phyloP scores from a whole-genome alignment of 2,329 filamentous ascomycete species.

The Penicillium sp. region DNA sequence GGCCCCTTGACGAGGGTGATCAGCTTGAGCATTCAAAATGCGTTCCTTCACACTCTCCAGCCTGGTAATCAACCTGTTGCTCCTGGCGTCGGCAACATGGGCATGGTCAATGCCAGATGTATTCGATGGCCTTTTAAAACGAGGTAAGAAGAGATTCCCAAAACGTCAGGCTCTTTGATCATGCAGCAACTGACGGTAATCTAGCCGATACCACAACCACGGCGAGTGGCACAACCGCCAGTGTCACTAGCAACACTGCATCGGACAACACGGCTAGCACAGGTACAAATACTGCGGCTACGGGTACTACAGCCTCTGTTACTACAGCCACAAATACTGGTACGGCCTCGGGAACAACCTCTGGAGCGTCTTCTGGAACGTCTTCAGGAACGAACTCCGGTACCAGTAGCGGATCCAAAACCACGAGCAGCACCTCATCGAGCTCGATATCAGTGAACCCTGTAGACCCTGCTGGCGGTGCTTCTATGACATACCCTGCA shows the following conservation, averaged over 20 bases:
- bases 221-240: slow-evolving; percentile 1
- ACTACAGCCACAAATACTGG: not conserved
- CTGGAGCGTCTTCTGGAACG: not conserved
- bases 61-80: slow-evolving; percentile 30
- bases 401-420: not conserved
- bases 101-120: slow-evolving; percentile 25
- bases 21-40: slow-evolving; percentile 22
- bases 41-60: slow-evolving; percentile 27
- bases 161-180: slow-evolving; percentile 17
- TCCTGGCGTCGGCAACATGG: slow-evolving; percentile 31
- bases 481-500: slow-evolving; percentile 59
- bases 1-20: slow-evolving; percentile 10
- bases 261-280: slow-evolving; percentile 6
- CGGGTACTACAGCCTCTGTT: not conserved
- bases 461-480: slow-evolving; percentile 54
- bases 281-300: slow-evolving; percentile 16
- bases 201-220: slow-evolving; percentile 17
- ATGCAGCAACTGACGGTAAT: not conserved
- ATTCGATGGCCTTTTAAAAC: slow-evolving; percentile 17
- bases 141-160: not conserved
- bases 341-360: not conserved
- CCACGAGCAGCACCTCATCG: slow-evolving; percentile 24
- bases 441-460: slow-evolving; percentile 48
- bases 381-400: not conserved
- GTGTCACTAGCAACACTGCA: not conserved